These are phyloP conservation scores for Ganoderma sinense DNA, from an alignment of 1,284 basidiomycete genomes.

Conservation along the genomic window DNA sequence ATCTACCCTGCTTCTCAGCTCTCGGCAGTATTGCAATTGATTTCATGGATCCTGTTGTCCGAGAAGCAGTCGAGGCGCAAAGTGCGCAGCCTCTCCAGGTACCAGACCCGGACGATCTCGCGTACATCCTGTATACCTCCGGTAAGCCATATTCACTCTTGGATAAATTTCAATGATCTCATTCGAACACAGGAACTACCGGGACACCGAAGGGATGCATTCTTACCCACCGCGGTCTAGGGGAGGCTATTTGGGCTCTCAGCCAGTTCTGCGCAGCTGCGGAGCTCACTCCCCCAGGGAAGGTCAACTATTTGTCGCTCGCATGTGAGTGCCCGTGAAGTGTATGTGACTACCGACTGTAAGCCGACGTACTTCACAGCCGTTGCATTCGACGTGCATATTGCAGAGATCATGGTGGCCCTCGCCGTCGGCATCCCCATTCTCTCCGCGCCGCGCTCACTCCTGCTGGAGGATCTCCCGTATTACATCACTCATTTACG, in stretches of 20 bases:
- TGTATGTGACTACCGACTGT: constrained; percentile 31
- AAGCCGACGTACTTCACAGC: constrained; percentile 21
- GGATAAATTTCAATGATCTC: neutral
- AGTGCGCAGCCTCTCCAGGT: constrained; percentile 40
- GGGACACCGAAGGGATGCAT: constrained; percentile 66
- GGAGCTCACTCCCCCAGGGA: constrained; percentile 43
- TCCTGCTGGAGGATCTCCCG: constrained; percentile 56
- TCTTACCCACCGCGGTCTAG: constrained; percentile 53
- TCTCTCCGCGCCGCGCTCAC: constrained; percentile 51
- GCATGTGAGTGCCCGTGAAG: constrained; percentile 45
- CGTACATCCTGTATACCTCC: constrained; percentile 63
- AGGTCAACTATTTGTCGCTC: constrained; percentile 51
- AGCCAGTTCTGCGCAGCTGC: constrained; percentile 48
- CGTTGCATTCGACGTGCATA: constrained; percentile 58
- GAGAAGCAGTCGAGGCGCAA: constrained; percentile 39
- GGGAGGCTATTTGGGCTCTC: constrained; percentile 52
- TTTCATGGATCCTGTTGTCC: constrained; percentile 38
- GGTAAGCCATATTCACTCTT: constrained; percentile 39
- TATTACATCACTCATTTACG: constrained; percentile 50
- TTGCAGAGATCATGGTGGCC: constrained; percentile 53
- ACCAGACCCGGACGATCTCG: constrained; percentile 44
- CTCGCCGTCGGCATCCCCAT: constrained; percentile 55
- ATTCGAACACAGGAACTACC: constrained; percentile 51
- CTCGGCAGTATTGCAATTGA: constrained; percentile 44
- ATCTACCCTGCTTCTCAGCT: constrained; percentile 34